A percentile compares a stretch with the other conserved stretches of the same genome.
Evolutionary conservation across 2,329 filamentous ascomycete species (phyloP).

Genomic region (Epichloe uncinata): DNA sequence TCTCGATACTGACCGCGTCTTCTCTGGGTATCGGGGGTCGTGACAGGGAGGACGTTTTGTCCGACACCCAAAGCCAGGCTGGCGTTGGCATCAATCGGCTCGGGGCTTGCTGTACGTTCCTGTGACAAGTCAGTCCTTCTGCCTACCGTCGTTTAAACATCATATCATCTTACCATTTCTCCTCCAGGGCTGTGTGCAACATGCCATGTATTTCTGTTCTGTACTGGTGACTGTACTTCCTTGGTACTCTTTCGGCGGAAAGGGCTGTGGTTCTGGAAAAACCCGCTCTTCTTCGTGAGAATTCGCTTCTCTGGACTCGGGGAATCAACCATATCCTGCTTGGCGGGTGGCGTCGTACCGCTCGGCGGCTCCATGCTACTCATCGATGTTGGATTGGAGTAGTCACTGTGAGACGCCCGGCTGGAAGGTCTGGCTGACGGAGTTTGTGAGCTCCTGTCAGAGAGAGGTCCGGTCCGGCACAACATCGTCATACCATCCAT

Average conservation of each 20-base stretch:
- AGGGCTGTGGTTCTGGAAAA: conserved; percentile 86
- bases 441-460: conserved; percentile 38
- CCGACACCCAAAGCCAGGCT: conserved; percentile 90
- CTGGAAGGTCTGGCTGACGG: conserved; percentile 63
- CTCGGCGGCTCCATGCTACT: conserved; percentile 73
- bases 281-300: conserved; percentile 62
- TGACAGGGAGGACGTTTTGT: conserved; percentile 90
- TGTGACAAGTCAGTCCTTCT: conserved; percentile 10
- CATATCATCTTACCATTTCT: conserved; percentile 3
- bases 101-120: conserved; percentile 50
- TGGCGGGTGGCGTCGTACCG: conserved; percentile 60
- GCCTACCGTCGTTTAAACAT: not conserved
- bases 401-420: conserved; percentile 80
- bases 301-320: conserved; percentile 51
- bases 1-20: conserved; percentile 16
- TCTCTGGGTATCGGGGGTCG: conserved; percentile 54
- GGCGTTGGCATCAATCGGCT: conserved; percentile 81
- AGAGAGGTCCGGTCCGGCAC: conserved; percentile 57
- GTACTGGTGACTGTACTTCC: conserved; percentile 34
- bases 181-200: conserved; percentile 16
- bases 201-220: conserved; percentile 48
- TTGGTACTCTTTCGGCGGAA: conserved; percentile 89
- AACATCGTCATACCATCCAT: conserved; percentile 97
- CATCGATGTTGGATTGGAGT: conserved; percentile 77
- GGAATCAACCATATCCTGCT: conserved; percentile 39